phyloP scores from a whole-genome alignment of 306 rosid genomes.

The Dryas alaskensis region DNA sequence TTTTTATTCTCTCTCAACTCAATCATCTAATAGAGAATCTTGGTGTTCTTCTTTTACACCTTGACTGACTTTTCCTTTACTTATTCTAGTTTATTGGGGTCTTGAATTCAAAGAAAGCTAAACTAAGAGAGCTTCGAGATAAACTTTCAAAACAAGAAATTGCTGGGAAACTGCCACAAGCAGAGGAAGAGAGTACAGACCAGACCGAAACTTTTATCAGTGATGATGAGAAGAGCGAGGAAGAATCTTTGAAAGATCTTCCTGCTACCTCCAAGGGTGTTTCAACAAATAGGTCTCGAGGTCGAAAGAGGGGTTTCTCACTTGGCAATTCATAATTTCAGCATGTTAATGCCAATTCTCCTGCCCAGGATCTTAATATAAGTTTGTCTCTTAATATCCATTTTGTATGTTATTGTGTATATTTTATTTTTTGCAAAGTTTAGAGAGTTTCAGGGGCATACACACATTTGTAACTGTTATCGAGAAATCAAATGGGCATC shows the following conservation, averaged over 20 bases:
- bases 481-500: conserved; percentile 3
- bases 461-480: neutral
- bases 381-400: neutral
- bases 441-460: neutral
- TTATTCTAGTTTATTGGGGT: conserved; percentile 70
- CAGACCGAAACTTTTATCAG: conserved; percentile 72
- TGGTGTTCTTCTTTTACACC: neutral
- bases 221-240: conserved; percentile 38
- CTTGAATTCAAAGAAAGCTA: conserved; percentile 81
- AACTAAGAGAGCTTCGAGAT: conserved; percentile 71
- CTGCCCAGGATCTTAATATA: neutral
- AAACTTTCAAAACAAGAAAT: conserved; percentile 41
- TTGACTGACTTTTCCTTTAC: conserved; percentile 27
- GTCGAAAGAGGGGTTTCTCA: conserved; percentile 39
- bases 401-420: neutral
- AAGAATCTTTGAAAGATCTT: conserved; percentile 31
- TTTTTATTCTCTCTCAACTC: neutral
- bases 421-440: neutral
- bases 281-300: conserved; percentile 32
- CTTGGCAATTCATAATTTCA: conserved; percentile 11
- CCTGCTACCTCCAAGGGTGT: conserved; percentile 44
- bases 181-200: conserved; percentile 60
- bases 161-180: conserved; percentile 51
- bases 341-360: neutral
- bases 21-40: neutral